These are phyloP conservation scores for Grigorovia jiainica DNA, from an alignment of 805 yeast species.

Conservation along the genomic window DNA sequence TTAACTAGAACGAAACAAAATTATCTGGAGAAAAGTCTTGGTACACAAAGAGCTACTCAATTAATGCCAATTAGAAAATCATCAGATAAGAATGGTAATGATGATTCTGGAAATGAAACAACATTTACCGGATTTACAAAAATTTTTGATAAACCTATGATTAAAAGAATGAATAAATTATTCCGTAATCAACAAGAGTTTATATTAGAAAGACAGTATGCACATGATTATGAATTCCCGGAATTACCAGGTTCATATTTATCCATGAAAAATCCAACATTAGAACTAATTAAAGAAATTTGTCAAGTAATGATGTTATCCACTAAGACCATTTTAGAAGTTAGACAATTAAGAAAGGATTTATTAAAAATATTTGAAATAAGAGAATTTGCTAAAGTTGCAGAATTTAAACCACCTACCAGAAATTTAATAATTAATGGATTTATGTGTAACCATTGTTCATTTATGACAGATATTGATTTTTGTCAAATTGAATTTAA, in stretches of 20 bases:
- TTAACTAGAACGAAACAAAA: constrained; percentile 45
- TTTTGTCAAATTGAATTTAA: constrained; percentile 56
- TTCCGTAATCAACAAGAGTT: constrained; percentile 64
- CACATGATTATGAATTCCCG: constrained; percentile 64
- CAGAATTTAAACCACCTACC: constrained; percentile 67
- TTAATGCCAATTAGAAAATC: constrained; percentile 37
- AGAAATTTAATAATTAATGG: constrained; percentile 56
- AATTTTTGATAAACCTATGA: constrained; percentile 51
- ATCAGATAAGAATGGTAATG: constrained; percentile 28
- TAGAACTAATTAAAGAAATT: constrained; percentile 69
- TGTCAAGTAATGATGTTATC: constrained; percentile 67
- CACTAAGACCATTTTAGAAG: constrained; percentile 55
- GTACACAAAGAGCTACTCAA: constrained; percentile 62
- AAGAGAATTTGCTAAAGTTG: constrained; percentile 73
- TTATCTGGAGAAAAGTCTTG: constrained; percentile 23
- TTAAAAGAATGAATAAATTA: constrained; percentile 57
- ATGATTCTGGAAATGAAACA: constrained; percentile 30
- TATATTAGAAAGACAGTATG: constrained; percentile 53
- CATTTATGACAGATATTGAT: constrained; percentile 64
- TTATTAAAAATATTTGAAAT: constrained; percentile 65
- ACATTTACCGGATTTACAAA: constrained; percentile 42
- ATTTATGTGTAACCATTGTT: constrained; percentile 74
- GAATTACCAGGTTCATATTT: constrained; percentile 63
- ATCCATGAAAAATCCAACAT: constrained; percentile 53
- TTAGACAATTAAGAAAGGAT: constrained; percentile 63